These are phyloP conservation scores for Xylariales sp. DNA, from an alignment of 2,329 filamentous ascomycete species.

Conservation along the genomic window DNA sequence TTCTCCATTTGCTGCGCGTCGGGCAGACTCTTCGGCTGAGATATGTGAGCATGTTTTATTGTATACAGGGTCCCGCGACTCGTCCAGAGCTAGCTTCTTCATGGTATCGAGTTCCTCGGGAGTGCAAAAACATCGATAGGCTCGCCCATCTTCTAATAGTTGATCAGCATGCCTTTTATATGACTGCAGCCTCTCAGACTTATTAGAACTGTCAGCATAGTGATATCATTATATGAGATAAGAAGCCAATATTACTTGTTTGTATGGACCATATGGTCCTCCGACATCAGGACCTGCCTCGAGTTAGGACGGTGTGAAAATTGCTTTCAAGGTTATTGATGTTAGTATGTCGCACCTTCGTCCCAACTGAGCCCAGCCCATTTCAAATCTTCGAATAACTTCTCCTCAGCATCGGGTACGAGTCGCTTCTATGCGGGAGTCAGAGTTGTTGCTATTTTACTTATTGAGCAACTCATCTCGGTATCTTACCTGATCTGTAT, in stretches of 20 bases:
- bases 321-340: not conserved
- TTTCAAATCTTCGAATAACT: constrained; percentile 80
- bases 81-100: constrained; percentile 70
- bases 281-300: constrained; percentile 78
- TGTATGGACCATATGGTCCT: constrained; percentile 86
- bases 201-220: constrained; percentile 18
- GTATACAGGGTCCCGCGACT: constrained; percentile 59
- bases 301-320: constrained; percentile 32
- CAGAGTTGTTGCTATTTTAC: constrained; percentile 20
- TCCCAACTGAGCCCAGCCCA: constrained; percentile 96
- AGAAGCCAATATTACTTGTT: constrained; percentile 67
- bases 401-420: constrained; percentile 80
- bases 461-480: not conserved
- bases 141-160: constrained; percentile 76
- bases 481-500: constrained; percentile 83
- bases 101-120: constrained; percentile 75
- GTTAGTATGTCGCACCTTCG: constrained; percentile 69
- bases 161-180: constrained; percentile 78
- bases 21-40: constrained; percentile 73
- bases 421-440: constrained; percentile 74
- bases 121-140: constrained; percentile 94
- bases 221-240: not conserved
- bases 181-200: constrained; percentile 81
- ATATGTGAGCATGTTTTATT: constrained; percentile 78
- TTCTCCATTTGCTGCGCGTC: constrained; percentile 76